Evolutionary conservation across 768 basidiomycete genomes (phyloP).

Genomic region (Pleurotus salmoneostramineus): DNA sequence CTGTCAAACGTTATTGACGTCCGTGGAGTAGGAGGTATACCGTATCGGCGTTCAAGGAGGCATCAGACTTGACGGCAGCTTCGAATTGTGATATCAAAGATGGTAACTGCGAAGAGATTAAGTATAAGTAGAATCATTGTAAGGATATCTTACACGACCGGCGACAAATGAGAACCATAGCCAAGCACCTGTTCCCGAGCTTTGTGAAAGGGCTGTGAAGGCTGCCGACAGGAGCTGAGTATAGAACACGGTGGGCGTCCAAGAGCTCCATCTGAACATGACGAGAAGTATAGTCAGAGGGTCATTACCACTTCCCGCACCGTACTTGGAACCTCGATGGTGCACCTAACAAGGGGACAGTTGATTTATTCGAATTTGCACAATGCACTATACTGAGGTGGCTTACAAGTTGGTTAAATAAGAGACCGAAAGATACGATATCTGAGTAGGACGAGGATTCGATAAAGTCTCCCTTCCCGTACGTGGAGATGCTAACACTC

Average conservation of each 20-base stretch:
- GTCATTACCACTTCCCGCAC: conserved; percentile 53
- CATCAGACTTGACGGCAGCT: conserved; percentile 48
- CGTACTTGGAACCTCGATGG: conserved; percentile 55
- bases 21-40: conserved; percentile 29
- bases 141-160: conserved; percentile 51
- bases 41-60: conserved; percentile 51
- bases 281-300: conserved; percentile 52
- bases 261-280: conserved; percentile 57
- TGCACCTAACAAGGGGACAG: conserved; percentile 37
- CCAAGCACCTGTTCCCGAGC: conserved; percentile 23
- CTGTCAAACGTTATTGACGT: conserved; percentile 4
- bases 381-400: background rate
- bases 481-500: conserved; percentile 43
- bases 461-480: conserved; percentile 54
- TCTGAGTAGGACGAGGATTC: conserved; percentile 63
- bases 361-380: too few species aligned
- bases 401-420: conserved; percentile 60
- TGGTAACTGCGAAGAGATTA: conserved; percentile 48
- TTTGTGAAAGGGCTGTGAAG: conserved; percentile 59
- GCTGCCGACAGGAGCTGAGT: conserved; percentile 65
- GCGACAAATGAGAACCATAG: conserved; percentile 73
- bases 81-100: conserved; percentile 53
- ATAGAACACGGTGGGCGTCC: conserved; percentile 62
- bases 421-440: conserved; percentile 56
- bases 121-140: background rate